phyloP scores from a whole-genome alignment of 2,329 filamentous ascomycete genomes.

The Apiospora kogelbergensis region DNA sequence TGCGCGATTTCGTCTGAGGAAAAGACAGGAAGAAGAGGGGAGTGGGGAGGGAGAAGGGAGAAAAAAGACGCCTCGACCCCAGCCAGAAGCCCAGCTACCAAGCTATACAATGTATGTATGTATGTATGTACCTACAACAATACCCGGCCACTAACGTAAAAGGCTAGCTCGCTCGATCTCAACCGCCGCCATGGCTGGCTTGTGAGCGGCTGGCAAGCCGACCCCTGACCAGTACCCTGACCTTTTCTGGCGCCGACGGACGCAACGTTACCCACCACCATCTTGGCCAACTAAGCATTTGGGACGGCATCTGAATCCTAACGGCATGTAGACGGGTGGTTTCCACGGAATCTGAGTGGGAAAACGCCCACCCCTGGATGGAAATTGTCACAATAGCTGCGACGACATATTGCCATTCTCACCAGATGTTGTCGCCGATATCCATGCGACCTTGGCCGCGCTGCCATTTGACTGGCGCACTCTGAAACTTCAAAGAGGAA shows the following conservation, averaged over 20 bases:
- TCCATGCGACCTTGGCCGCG: background rate
- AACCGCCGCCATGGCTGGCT: background rate
- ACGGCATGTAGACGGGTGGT: too few relatives aligned
- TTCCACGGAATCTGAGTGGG: background rate
- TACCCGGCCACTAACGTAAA: background rate
- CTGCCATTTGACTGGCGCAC: background rate
- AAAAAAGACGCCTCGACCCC: background rate
- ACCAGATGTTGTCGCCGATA: background rate
- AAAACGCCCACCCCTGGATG: background rate
- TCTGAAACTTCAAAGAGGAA: background rate
- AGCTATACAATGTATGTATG: too few relatives aligned
- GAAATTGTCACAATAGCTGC: conserved; percentile 1
- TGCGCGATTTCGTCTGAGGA: background rate
- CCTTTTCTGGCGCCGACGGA: background rate
- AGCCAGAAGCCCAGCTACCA: too few relatives aligned
- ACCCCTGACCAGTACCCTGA: background rate
- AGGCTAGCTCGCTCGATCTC: background rate
- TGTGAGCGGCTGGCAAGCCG: conserved; percentile 1
- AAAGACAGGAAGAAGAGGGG: background rate
- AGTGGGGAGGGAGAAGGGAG: background rate
- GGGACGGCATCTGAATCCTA: background rate
- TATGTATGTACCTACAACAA: too few relatives aligned
- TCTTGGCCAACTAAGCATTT: background rate
- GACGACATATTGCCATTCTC: background rate
- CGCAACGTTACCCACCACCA: background rate